Evolutionary conservation across 192 early-diverging fungal species (phyloP).

Genomic region (Coemansia brasiliensis): DNA sequence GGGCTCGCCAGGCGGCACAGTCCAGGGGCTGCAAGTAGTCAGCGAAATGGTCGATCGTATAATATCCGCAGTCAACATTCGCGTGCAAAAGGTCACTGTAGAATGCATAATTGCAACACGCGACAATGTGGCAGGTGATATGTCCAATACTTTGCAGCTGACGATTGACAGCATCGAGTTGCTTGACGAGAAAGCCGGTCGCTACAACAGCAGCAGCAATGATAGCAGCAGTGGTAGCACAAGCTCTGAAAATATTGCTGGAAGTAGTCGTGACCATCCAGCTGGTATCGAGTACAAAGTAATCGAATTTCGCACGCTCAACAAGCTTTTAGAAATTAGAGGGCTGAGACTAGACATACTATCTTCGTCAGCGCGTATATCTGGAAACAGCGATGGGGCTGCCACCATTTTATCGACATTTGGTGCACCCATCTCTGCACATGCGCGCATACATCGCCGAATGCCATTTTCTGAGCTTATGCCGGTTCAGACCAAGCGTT

Average conservation of each 20-base stretch:
- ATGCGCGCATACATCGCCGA: conserved; percentile 50
- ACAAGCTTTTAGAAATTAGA: conserved; percentile 38
- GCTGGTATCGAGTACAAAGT: conserved; percentile 50
- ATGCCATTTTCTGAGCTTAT: conserved; percentile 55
- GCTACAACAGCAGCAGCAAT: not conserved
- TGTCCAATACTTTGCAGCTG: conserved; percentile 40
- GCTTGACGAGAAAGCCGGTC: conserved; percentile 38
- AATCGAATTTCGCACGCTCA: conserved; percentile 39
- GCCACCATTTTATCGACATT: conserved; percentile 37
- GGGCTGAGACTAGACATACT: conserved; percentile 32
- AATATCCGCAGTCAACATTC: conserved; percentile 75
- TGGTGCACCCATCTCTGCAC: conserved; percentile 30
- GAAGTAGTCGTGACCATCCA: conserved; percentile 30
- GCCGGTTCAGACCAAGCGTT: conserved; percentile 24
- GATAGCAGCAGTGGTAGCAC: conserved; percentile 15
- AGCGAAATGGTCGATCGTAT: conserved; percentile 83
- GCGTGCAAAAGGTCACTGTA: conserved; percentile 50
- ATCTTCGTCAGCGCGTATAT: not conserved
- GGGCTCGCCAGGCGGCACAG: conserved; percentile 34
- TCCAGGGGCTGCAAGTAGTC: conserved; percentile 73
- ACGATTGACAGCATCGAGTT: conserved; percentile 49
- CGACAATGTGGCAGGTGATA: conserved; percentile 17
- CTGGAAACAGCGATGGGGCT: not conserved
- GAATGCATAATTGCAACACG: conserved; percentile 29
- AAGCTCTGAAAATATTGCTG: conserved; percentile 11